These are phyloP conservation scores for Backusella mclennaniae DNA, from an alignment of 192 early-diverging fungal genomes.

Conservation along the genomic window DNA sequence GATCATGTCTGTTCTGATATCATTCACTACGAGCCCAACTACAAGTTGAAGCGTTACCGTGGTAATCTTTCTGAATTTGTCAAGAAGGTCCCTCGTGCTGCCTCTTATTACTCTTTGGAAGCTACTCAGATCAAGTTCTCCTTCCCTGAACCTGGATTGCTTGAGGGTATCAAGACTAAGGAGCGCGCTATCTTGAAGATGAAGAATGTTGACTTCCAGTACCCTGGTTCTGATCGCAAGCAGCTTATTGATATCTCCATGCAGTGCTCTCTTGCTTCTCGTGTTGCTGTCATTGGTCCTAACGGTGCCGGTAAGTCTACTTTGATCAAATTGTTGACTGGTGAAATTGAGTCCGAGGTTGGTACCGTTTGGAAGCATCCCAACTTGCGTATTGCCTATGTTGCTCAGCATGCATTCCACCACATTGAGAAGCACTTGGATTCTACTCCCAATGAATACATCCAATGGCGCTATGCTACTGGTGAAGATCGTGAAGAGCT, in stretches of 20 bases:
- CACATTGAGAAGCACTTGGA: slow-evolving; percentile 82
- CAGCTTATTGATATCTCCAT: slow-evolving; percentile 63
- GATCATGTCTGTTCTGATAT: slow-evolving; percentile 81
- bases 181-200: slow-evolving; percentile 80
- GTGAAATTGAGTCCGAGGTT: slow-evolving; percentile 61
- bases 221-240: slow-evolving; percentile 60
- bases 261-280: slow-evolving; percentile 66
- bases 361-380: slow-evolving; percentile 60
- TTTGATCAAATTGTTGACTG: slow-evolving; percentile 73
- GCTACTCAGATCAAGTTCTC: slow-evolving; percentile 61
- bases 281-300: slow-evolving; percentile 78
- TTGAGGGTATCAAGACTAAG: slow-evolving; percentile 73
- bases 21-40: slow-evolving; percentile 74
- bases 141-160: slow-evolving; percentile 75
- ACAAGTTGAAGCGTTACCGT: slow-evolving; percentile 74
- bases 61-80: slow-evolving; percentile 83
- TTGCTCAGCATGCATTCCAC: slow-evolving; percentile 87
- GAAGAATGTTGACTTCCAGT: slow-evolving; percentile 68
- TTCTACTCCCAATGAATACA: slow-evolving; percentile 71
- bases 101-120: slow-evolving; percentile 74
- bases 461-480: slow-evolving; percentile 78
- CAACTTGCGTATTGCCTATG: slow-evolving; percentile 74
- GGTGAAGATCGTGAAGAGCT: slow-evolving; percentile 78
- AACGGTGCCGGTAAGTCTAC: slow-evolving; percentile 78
- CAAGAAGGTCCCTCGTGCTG: slow-evolving; percentile 71